These are phyloP conservation scores for Kuraishia ogatae DNA, from an alignment of 805 yeast genomes.

Conservation along the genomic window DNA sequence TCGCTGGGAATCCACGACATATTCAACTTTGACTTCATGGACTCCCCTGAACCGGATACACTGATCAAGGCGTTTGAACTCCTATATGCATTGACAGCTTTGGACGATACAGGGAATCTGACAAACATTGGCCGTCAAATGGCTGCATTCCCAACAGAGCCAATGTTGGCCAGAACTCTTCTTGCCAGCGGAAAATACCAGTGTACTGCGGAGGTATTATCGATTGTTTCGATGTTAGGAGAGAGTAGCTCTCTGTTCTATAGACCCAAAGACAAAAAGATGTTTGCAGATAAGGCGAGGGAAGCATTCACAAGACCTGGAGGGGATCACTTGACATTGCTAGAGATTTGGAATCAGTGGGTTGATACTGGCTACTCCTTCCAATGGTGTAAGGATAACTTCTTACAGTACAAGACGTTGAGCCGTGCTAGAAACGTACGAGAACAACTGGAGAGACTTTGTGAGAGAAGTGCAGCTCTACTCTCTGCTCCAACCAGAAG, in stretches of 20 bases:
- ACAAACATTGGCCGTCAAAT: constrained; percentile 74
- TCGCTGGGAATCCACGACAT: constrained; percentile 83
- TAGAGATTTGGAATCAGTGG: constrained; percentile 79
- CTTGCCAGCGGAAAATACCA: constrained; percentile 50
- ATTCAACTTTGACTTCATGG: constrained; percentile 81
- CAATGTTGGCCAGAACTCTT: constrained; percentile 75
- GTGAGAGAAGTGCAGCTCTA: constrained; percentile 43
- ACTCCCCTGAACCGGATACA: constrained; percentile 71
- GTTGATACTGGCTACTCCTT: constrained; percentile 52
- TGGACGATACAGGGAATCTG: constrained; percentile 69
- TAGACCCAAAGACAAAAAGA: constrained; percentile 59
- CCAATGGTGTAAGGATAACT: constrained; percentile 83
- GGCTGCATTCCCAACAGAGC: constrained; percentile 91
- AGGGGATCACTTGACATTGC: constrained; percentile 75
- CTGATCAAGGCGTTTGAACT: constrained; percentile 71
- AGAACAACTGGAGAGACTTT: constrained; percentile 55
- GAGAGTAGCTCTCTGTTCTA: constrained; percentile 66
- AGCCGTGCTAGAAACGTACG: constrained; percentile 61
- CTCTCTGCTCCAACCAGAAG: constrained; percentile 17
- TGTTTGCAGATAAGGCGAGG: constrained; percentile 56
- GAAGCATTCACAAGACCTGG: constrained; percentile 40
- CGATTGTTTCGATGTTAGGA: constrained; percentile 77
- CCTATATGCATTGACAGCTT: constrained; percentile 80
- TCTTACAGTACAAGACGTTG: constrained; percentile 67
- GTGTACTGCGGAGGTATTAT: constrained; percentile 61